Evolutionary conservation across 148 eudicot species (phyloP), one percentile per base, ranked within the genome.

Genomic region (Silene uniflora): DNA sequence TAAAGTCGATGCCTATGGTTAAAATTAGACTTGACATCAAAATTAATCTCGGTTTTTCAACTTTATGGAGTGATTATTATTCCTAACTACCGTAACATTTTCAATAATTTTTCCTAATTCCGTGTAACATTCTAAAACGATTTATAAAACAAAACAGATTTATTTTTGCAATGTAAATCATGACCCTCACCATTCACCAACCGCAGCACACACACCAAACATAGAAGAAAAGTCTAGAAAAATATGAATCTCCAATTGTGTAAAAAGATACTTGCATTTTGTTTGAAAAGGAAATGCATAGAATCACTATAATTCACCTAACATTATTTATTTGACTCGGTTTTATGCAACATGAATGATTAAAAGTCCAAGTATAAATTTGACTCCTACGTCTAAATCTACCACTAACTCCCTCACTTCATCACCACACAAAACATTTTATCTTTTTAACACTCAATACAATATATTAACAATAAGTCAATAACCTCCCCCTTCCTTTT

Each of bases 401-500:
- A 59, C 75, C 23, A 73, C 75, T 73, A 18, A 73, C 75, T 46
- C 49, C 9, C 16, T 54, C 39, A 52, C 62, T 23, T 54, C 12
- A 39, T 11, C 21, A 35, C 19, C 32, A 68, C 62, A 21, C 4
- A 42, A 42, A 11, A 42, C 12, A 52, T 52, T 52, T 52, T 11
- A 0, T 52, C 10, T 52, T 52, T 13, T 52, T 52, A 12, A 52
- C 56, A 58, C 24, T 13, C 3, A 23, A 39, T 35, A 19, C n/a
- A n/a, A n/a, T n/a, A n/a, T 27, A 9, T 66, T 39, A 62, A 73
- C n/a, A n/a, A n/a, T n/a, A n/a, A n/a, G n/a, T n/a, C n/a, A n/a
- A n/a, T n/a, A n/a, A n/a, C n/a, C n/a, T n/a, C 63, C 22, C 60
- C 69, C 68, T 59, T 67, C 70, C 64, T 72, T 73, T 76, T 81